phyloP scores from a whole-genome alignment of 768 basidiomycete species.

The Favolaschia claudopus region DNA sequence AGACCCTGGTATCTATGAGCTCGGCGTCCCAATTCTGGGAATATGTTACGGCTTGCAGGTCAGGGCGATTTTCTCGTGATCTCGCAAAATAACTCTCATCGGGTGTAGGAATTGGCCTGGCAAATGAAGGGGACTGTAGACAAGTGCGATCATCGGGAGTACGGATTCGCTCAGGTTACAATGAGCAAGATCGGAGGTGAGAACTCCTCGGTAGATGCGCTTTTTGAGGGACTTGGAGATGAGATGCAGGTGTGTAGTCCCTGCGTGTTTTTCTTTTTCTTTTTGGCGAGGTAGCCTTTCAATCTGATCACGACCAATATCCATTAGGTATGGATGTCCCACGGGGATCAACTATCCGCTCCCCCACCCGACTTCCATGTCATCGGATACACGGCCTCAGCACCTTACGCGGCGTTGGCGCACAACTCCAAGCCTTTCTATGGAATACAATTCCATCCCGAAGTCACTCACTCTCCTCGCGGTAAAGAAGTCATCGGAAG shows the following conservation, averaged over 20 bases:
- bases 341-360: slow-evolving; percentile 90
- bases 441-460: slow-evolving; percentile 98
- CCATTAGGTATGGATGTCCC: slow-evolving; percentile 98
- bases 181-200: slow-evolving; percentile 68
- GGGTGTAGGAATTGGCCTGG: slow-evolving; percentile 88
- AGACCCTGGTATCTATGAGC: slow-evolving; percentile 88
- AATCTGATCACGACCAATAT: too few relatives aligned
- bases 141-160: slow-evolving; percentile 91
- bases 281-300: too few relatives aligned
- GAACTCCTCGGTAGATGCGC: slow-evolving; percentile 62
- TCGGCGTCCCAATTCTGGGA: slow-evolving; percentile 91
- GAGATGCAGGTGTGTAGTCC: slow-evolving; percentile 77
- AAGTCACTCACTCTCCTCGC: slow-evolving; percentile 92
- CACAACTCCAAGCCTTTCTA: slow-evolving; percentile 90
- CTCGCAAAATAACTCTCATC: neutral
- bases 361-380: slow-evolving; percentile 86
- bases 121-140: slow-evolving; percentile 84
- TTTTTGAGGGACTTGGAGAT: slow-evolving; percentile 89
- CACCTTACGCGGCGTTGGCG: slow-evolving; percentile 93
- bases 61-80: slow-evolving; percentile 25
- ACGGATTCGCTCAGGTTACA: slow-evolving; percentile 87
- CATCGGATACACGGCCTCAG: slow-evolving; percentile 85
- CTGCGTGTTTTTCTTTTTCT: too few relatives aligned
- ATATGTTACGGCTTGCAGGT: slow-evolving; percentile 98
- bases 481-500: slow-evolving; percentile 90